Evolutionary conservation across 2,329 filamentous ascomycete genomes (phyloP).

Genomic region (Curvularia sp.): DNA sequence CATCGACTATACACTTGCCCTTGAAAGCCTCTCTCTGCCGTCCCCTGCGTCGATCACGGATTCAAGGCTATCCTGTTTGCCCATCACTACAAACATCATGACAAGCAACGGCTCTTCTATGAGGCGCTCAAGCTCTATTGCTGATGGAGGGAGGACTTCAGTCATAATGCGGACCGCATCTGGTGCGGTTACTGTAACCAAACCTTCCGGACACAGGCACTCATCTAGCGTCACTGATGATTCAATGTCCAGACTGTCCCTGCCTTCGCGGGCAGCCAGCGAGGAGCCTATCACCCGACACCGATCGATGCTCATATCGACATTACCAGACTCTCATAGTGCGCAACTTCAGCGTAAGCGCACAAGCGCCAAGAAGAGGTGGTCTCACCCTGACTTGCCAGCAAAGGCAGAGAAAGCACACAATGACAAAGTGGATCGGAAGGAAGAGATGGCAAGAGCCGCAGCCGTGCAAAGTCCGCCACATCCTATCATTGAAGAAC

Average conservation of each 20-base stretch:
- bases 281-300: constrained; percentile 41
- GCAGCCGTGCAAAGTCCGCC: constrained; percentile 44
- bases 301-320: constrained; percentile 36
- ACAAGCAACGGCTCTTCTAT: constrained; percentile 26
- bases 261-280: constrained; percentile 36
- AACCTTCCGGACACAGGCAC: constrained; percentile 34
- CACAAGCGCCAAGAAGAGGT: constrained; percentile 47
- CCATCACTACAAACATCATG: constrained; percentile 24
- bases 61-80: constrained; percentile 19
- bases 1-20: constrained; percentile 51
- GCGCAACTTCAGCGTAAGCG: constrained; percentile 42
- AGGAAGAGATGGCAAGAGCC: constrained; percentile 26
- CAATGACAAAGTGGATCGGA: constrained; percentile 41
- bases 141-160: constrained; percentile 44
- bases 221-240: constrained; percentile 36
- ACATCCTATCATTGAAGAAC: constrained; percentile 67
- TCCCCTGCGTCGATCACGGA: constrained; percentile 23
- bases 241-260: constrained; percentile 25
- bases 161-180: constrained; percentile 34
- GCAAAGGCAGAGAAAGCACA: constrained; percentile 47
- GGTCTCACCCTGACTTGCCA: constrained; percentile 52
- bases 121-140: constrained; percentile 38
- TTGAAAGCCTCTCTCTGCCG: constrained; percentile 41
- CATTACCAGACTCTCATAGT: constrained; percentile 34
- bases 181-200: constrained; percentile 32